phyloP scores from a whole-genome alignment of 2,329 filamentous ascomycete genomes.

The Diplodia intermedia region DNA sequence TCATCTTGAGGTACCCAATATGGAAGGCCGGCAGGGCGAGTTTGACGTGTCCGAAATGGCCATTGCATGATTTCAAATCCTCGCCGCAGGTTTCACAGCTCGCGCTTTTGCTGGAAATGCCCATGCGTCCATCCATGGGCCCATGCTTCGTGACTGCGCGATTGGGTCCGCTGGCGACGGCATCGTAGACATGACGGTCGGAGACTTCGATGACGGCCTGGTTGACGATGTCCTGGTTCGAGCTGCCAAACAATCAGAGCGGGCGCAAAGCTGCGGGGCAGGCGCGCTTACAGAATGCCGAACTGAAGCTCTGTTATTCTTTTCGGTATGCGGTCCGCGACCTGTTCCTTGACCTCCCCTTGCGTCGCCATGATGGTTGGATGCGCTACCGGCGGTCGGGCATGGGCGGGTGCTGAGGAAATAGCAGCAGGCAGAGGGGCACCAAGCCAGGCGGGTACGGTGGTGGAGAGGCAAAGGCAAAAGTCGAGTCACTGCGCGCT shows the following conservation, averaged over 20 bases:
- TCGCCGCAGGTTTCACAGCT: slow-evolving; percentile 84
- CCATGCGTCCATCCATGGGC: slow-evolving; percentile 85
- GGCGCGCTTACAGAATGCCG: slow-evolving; percentile 73
- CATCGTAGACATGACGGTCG: slow-evolving; percentile 92
- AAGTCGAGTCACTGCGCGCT: slow-evolving; percentile 16
- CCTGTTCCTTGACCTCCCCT: slow-evolving; percentile 75
- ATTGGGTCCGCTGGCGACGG: slow-evolving; percentile 64
- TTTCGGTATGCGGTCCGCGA: slow-evolving; percentile 86
- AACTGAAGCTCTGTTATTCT: slow-evolving; percentile 94
- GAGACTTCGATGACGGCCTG: slow-evolving; percentile 94
- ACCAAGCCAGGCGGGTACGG: not conserved
- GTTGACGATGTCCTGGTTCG: slow-evolving; percentile 91
- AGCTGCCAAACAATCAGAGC: slow-evolving; percentile 59
- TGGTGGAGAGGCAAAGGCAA: not conserved
- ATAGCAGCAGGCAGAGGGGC: not conserved
- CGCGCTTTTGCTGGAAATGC: slow-evolving; percentile 83
- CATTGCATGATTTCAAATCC: slow-evolving; percentile 82
- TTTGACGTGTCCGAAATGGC: slow-evolving; percentile 93
- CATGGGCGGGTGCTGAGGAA: slow-evolving; percentile 7
- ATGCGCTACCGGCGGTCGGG: slow-evolving; percentile 28
- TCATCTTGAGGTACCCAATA: slow-evolving; percentile 93
- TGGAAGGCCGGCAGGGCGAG: slow-evolving; percentile 93
- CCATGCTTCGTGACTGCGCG: slow-evolving; percentile 80
- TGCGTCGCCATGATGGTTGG: slow-evolving; percentile 29
- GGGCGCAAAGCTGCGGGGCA: slow-evolving; percentile 2